Conservation (phyloP, 208 protist species). For the Trypanosoma conorhini region DNA sequence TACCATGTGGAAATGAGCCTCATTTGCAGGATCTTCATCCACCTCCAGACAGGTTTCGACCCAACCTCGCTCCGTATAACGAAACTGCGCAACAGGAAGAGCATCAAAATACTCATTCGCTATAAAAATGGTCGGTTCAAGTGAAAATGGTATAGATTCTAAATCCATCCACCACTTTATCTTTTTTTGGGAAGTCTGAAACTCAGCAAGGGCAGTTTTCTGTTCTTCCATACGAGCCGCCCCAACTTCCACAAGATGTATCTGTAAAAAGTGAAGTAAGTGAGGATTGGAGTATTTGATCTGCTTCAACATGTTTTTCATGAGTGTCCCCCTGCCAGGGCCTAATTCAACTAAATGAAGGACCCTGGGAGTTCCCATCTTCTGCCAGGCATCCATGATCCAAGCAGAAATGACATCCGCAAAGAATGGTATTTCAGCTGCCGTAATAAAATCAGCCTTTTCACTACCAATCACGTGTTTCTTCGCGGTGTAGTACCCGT, state of each 20-base stretch:
- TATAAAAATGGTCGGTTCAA: conserved; percentile 89
- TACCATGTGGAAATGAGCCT: conserved; percentile 89
- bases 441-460: conserved; percentile 90
- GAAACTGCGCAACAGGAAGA: conserved; percentile 92
- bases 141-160: conserved; percentile 77
- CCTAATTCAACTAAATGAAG: conserved; percentile 91
- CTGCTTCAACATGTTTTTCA: conserved; percentile 88
- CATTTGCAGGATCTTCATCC: conserved; percentile 76
- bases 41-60: conserved; percentile 92
- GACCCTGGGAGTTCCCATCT: conserved; percentile 89
- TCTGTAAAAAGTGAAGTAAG: conserved; percentile 85
- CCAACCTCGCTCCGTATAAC: conserved; percentile 92
- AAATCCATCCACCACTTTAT: conserved; percentile 90
- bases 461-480: conserved; percentile 84
- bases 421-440: conserved; percentile 91
- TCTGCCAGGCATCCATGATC: conserved; percentile 91
- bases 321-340: conserved; percentile 81
- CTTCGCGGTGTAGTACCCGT: conserved; percentile 90
- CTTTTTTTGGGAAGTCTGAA: conserved; percentile 82
- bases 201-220: conserved; percentile 74
- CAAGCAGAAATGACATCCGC: conserved; percentile 89
- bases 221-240: conserved; percentile 84
- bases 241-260: conserved; percentile 89
- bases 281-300: conserved; percentile 87
- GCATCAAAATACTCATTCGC: conserved; percentile 93